A percentile compares a stretch with the other conserved stretches of the same genome.
These are phyloP conservation scores for Podospora didyma DNA, from an alignment of 495 filamentous ascomycete species.

Conservation along the genomic window DNA sequence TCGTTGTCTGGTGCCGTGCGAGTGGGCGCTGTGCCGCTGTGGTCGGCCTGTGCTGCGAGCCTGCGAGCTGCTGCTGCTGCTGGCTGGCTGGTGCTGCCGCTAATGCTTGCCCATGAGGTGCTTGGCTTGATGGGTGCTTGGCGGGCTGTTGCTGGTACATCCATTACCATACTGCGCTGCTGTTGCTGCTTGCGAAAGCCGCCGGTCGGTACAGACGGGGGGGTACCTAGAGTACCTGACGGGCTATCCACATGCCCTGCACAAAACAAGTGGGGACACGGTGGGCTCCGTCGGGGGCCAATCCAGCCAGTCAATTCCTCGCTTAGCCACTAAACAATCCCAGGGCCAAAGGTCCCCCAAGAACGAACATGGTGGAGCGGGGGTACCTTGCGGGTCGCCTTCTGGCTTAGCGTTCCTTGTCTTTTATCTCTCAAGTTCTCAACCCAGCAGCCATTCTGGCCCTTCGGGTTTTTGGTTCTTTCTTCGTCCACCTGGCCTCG, in stretches of 20 bases:
- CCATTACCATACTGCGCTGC: no score
- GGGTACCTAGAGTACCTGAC: no score
- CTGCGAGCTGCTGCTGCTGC: background rate
- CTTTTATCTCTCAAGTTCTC: background rate
- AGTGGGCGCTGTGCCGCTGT: slow-evolving; percentile 14
- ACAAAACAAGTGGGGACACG: background rate
- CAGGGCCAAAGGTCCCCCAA: background rate
- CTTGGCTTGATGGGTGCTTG: no score
- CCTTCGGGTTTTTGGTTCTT: no score
- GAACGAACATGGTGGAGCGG: background rate
- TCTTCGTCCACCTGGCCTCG: no score
- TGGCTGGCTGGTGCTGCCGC: no score
- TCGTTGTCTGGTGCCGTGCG: slow-evolving; percentile 33
- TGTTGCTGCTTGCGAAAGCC: background rate
- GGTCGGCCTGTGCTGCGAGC: background rate
- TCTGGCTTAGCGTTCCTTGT: background rate
- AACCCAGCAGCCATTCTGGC: no score
- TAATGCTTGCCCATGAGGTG: no score
- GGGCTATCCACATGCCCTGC: no score
- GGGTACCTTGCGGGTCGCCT: background rate
- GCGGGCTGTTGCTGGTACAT: no score
- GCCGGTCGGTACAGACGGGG: background rate
- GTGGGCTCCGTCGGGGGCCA: background rate
- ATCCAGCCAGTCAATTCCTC: slow-evolving; percentile 8
- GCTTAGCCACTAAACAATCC: background rate